Percentiles rank a stretch among this genome's conserved stretches.
Evolutionary conservation across 352 stramenopile genomes (phyloP).

Genomic region (Globisporangium emineosum): DNA sequence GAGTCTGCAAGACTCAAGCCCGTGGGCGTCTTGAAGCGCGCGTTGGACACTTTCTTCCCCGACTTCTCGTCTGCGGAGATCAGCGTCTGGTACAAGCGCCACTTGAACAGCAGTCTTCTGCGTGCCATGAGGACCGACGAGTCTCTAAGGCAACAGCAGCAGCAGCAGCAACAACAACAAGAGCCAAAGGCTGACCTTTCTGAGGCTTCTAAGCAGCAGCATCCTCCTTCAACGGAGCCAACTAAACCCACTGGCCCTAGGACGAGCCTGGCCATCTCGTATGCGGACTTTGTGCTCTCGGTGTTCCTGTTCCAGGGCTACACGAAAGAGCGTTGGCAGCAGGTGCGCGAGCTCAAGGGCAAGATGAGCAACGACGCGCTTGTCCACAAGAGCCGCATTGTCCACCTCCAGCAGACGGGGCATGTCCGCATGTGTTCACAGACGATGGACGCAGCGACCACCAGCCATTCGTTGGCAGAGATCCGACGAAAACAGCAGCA

Average conservation of each 20-base stretch:
- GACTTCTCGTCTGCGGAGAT: constrained; percentile 24
- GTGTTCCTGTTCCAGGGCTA: constrained; percentile 53
- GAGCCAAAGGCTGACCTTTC: background rate
- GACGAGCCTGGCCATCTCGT: constrained; percentile 25
- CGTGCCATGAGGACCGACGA: constrained; percentile 8
- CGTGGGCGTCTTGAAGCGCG: constrained; percentile 24
- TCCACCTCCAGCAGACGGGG: constrained; percentile 66
- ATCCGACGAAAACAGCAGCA: constrained; percentile 9
- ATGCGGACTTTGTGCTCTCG: constrained; percentile 57
- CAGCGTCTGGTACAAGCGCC: constrained; percentile 28
- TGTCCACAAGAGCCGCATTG: constrained; percentile 54
- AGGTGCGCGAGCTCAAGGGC: constrained; percentile 23
- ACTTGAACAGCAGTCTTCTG: constrained; percentile 19
- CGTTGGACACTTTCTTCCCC: constrained; percentile 32
- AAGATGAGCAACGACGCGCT: constrained; percentile 46
- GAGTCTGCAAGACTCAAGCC: constrained; percentile 32
- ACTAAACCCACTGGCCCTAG: background rate
- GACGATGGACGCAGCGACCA: background rate
- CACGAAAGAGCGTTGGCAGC: constrained; percentile 16
- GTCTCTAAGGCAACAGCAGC: too few species aligned
- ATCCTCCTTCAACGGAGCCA: background rate
- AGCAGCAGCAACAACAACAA: too few species aligned
- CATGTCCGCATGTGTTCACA: constrained; percentile 67
- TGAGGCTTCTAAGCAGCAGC: background rate
- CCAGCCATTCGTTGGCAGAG: constrained; percentile 5